Percentiles rank a stretch among this genome's conserved stretches.
Conservation (phyloP, 2,329 filamentous ascomycete genomes). For the Lachnellula occidentalis region DNA sequence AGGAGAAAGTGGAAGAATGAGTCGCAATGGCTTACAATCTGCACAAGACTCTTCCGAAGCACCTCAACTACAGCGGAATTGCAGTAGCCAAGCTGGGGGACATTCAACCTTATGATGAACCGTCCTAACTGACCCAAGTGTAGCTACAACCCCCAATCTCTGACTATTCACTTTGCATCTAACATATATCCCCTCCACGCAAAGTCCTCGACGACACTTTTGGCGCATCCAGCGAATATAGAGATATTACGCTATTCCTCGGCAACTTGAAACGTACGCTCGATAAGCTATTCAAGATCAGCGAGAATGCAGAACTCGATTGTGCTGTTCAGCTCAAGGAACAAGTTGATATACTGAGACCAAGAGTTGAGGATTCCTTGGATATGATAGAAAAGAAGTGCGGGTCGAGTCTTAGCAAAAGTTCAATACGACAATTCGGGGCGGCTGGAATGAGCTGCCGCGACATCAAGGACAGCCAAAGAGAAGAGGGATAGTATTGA, state of each 20-base stretch:
- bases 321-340: not conserved
- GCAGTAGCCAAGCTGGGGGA: not conserved
- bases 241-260: not conserved
- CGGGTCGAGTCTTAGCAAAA: not conserved
- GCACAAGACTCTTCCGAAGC: not conserved
- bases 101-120: not conserved
- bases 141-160: not conserved
- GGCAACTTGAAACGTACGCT: not conserved
- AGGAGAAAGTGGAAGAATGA: not conserved
- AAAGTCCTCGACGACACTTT: constrained; percentile 5
- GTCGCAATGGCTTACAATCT: not conserved
- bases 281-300: not conserved
- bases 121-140: not conserved
- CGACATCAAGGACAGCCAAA: not conserved
- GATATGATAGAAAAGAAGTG: not conserved
- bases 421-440: not conserved
- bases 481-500: not conserved
- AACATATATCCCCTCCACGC: too few relatives aligned
- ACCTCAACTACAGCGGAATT: not conserved
- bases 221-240: not conserved
- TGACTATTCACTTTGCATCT: not conserved
- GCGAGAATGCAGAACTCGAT: not conserved
- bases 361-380: not conserved
- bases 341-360: not conserved
- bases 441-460: not conserved